Evolutionary conservation across 306 rosid genomes (phyloP), one percentile per base, ranked within the genome.

Genomic region (Lathyrus aphaca): DNA sequence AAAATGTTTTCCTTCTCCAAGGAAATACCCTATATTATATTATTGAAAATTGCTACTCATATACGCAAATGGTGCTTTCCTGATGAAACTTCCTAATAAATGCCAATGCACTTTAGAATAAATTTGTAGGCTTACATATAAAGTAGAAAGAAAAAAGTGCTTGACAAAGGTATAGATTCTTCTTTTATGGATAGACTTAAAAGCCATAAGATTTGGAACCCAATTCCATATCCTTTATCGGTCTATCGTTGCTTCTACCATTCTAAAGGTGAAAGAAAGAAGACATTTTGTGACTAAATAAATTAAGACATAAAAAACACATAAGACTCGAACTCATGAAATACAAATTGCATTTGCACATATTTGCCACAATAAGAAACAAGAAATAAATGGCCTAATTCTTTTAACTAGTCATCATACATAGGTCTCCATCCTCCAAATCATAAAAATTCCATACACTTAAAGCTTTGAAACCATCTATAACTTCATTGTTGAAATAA

Each of bases 281-380:
- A 44, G 17, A 14, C 49, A 13, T 8, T 4, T 39, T 39, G 7
- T 13, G 39, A 35, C n/a, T 13, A 43, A 44, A 43, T 1, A 44
- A 44, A 44, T 4, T 29, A 64, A 37, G 50, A 27, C 57, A 74
- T 44, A 64, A 68, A 17, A 62, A 58, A 64, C 65, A 15, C 16
- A 77, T 3, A 60, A 35, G 65, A 37, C 39, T 50, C 25, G 73
- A 77, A 77, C 62, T 30, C 46, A 65, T 35, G 1, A 60, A 37
- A 4, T 60, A 37, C 65, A 64, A 3, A 42, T 40, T 35, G 53
- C 80, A 78, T 74, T 60, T 65, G 80, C 57, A 59, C 70, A 77
- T 50, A 74, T 70, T 38, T 53, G 57, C 32, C 44, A 72, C 73
- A 27, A 37, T 13, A 42, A 29, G 13, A 40, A 27, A 19, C 69